Evolutionary conservation across 305 asterid genomes (phyloP), one percentile per base, ranked within the genome.

Genomic region (Rubia occidens): DNA sequence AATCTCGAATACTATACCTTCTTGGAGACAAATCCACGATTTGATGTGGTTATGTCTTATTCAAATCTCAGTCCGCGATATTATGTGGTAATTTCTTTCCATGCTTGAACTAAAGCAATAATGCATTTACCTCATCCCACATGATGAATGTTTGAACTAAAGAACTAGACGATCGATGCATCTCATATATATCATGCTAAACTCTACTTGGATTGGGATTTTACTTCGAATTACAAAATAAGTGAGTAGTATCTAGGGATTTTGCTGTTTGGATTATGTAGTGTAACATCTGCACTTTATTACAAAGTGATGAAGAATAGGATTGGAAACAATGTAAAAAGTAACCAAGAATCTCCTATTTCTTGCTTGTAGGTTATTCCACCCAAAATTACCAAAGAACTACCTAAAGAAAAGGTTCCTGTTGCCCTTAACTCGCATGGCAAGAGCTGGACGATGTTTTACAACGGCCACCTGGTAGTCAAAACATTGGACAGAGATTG

Each of bases 391-490:
- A 0, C 0, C 9, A 10, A 17, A 45, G 4, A 45, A 18, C 24
- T 53, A 6, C 59, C 59, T 5, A 11, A 3, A 5, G 14, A 71
- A n/a, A 18, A 20, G 13, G 82, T 76, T 54, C 78, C 78, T 3
- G 83, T 51, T 35, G 79, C 74, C 67, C 72, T 87, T 9, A 79
- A 54, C 44, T 79, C 78, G 21, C 72, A 69, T 65, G 80, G 77
- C 75, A 78, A 66, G 81, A 72, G 58, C 62, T 82, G 89, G 86
- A 56, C 75, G 24, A 42, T 65, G 66, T 2, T 40, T 32, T 80
- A 71, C 37, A 10, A 40, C 11, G 80, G 81, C 26, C 60, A 14
- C 45, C 5, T 1, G 8, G 14, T 43, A 24, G 49, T 65, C 24
- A 24, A 24, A 24, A 24, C 24, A 24, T 24, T 24, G 24, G 24